A percentile compares a stretch with the other conserved stretches of the same genome.
Conservation (phyloP, 352 stramenopile genomes). For the Halophytophthora polymorphica region DNA sequence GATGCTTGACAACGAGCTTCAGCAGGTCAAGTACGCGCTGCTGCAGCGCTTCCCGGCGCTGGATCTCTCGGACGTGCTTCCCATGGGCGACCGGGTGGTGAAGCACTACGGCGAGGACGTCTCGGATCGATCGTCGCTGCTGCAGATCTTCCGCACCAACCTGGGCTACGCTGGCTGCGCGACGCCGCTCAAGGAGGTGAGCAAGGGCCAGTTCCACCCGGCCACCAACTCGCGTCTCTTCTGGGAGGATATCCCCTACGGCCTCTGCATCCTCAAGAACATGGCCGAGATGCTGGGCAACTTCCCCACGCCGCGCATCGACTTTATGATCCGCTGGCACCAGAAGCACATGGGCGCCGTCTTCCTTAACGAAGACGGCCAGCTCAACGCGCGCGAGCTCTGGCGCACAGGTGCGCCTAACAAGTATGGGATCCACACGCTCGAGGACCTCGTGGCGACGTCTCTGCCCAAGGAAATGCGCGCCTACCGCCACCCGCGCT, state of each 20-base stretch:
- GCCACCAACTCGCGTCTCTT: constrained; percentile 87
- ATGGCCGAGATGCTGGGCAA: constrained; percentile 92
- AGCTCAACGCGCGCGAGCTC: constrained; percentile 87
- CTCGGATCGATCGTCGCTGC: constrained; percentile 79
- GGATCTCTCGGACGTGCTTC: constrained; percentile 88
- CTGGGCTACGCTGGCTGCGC: constrained; percentile 87
- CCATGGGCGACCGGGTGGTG: constrained; percentile 88
- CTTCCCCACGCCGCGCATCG: constrained; percentile 90
- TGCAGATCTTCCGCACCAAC: constrained; percentile 91
- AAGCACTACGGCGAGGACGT: constrained; percentile 93
- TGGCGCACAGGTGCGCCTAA: constrained; percentile 87
- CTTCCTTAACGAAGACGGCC: constrained; percentile 83
- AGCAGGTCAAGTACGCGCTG: constrained; percentile 90
- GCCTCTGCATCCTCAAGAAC: constrained; percentile 92
- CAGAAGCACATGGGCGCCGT: constrained; percentile 89
- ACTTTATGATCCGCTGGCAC: constrained; percentile 94
- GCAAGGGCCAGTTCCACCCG: constrained; percentile 71
- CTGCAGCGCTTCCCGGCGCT: constrained; percentile 89
- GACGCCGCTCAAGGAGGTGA: constrained; percentile 84
- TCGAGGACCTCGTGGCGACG: constrained; percentile 89
- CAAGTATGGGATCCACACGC: constrained; percentile 89
- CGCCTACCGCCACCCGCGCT: constrained; percentile 85
- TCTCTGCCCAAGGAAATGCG: constrained; percentile 86
- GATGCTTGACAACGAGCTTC: constrained; percentile 92
- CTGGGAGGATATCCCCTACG: constrained; percentile 92